phyloP scores from a whole-genome alignment of 495 filamentous ascomycete genomes.

The Aspergillus funiculosus region DNA sequence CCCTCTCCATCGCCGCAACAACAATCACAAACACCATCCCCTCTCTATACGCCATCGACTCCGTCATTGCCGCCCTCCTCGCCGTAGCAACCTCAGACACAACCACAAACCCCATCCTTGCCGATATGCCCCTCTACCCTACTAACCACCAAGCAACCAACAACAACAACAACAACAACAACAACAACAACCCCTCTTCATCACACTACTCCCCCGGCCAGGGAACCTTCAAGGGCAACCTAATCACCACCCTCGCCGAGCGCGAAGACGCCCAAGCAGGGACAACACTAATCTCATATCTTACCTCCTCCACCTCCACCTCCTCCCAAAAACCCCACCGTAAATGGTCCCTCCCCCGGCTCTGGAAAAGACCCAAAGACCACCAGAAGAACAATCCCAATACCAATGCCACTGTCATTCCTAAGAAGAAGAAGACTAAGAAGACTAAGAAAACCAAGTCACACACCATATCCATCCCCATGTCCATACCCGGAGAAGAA shows the following conservation, averaged over 20 bases:
- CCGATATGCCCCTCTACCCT: constrained; percentile 32
- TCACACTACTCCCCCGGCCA: neutral
- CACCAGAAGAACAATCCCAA: constrained; percentile 12
- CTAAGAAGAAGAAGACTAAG: constrained; percentile 17
- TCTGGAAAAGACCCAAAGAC: neutral
- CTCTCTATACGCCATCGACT: constrained; percentile 71
- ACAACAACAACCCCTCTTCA: constrained; percentile 4
- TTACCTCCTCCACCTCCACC: neutral
- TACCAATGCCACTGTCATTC: too few relatives aligned
- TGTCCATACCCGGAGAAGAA: constrained; percentile 29
- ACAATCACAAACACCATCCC: constrained; percentile 40
- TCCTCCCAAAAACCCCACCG: neutral
- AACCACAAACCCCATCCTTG: constrained; percentile 33
- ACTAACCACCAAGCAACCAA: too few relatives aligned
- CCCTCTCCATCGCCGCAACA: constrained; percentile 42
- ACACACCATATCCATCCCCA: neutral
- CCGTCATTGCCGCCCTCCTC: constrained; percentile 60
- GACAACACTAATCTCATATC: constrained; percentile 25
- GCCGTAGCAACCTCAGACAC: constrained; percentile 63
- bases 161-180: neutral
- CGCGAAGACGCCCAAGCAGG: constrained; percentile 37
- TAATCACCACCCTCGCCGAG: constrained; percentile 39
- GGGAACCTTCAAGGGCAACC: constrained; percentile 24
- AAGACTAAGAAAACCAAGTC: constrained; percentile 22
- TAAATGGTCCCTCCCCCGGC: neutral